phyloP scores from a whole-genome alignment of 441 rosid genomes.

The Gossypium trilobum region DNA sequence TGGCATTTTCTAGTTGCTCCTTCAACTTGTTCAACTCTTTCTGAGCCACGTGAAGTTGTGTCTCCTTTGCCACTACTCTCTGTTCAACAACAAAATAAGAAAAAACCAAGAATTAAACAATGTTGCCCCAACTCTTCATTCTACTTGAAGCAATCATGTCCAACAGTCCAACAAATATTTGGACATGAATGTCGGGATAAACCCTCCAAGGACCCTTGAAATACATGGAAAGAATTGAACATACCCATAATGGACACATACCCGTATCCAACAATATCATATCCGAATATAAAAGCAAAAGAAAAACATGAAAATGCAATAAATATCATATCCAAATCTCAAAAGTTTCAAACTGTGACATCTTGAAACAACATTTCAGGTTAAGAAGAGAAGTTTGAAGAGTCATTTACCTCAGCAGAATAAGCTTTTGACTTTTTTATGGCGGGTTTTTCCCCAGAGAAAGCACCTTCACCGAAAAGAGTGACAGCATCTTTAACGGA shows the following conservation, averaged over 20 bases:
- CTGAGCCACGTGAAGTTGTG: conserved; percentile 74
- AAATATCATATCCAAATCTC: conserved; percentile 2
- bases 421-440: conserved; percentile 57
- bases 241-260: neutral
- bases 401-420: conserved; percentile 65
- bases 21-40: conserved; percentile 68
- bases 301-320: neutral
- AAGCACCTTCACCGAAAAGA: conserved; percentile 89
- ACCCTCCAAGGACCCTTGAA: neutral
- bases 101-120: neutral
- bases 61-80: conserved; percentile 75
- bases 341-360: neutral
- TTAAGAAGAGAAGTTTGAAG: neutral
- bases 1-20: conserved; percentile 69
- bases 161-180: neutral
- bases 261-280: neutral
- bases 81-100: conserved; percentile 15
- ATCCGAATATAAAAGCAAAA: neutral
- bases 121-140: neutral
- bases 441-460: conserved; percentile 64
- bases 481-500: conserved; percentile 91
- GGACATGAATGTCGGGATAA: neutral
- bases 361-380: neutral
- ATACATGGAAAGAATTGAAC: neutral
- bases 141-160: neutral